These are phyloP conservation scores for Avena insularis DNA, from an alignment of 176 grass and related monocot species.

Conservation along the genomic window DNA sequence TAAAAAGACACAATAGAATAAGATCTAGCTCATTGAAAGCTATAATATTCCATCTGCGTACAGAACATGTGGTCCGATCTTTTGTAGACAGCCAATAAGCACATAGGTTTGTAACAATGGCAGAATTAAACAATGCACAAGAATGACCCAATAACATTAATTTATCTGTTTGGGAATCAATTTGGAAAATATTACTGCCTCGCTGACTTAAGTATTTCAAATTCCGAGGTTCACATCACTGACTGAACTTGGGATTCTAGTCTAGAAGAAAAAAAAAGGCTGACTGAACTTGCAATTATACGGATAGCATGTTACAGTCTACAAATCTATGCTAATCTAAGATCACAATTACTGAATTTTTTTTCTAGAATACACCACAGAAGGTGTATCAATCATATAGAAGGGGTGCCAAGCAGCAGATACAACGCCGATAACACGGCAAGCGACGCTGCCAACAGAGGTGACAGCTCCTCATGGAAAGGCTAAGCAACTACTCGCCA, in stretches of 20 bases:
- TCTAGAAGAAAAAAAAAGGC: background rate
- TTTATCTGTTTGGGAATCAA: background rate
- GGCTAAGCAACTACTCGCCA: too few relatives aligned
- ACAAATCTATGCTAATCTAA: background rate
- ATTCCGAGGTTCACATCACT: background rate
- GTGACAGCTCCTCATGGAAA: too few relatives aligned
- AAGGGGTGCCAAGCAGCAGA: too few relatives aligned
- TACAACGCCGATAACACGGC: too few relatives aligned
- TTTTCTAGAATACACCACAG: too few relatives aligned
- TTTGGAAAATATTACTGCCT: background rate
- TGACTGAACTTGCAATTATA: background rate
- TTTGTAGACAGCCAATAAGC: slow-evolving; percentile 19
- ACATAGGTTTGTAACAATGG: slow-evolving; percentile 3
- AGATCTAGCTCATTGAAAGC: slow-evolving; percentile 31
- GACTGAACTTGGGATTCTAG: background rate
- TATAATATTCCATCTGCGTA: slow-evolving; percentile 28
- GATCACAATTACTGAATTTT: background rate
- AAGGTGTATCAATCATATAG: too few relatives aligned
- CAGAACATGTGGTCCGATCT: slow-evolving; percentile 16
- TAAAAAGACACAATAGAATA: slow-evolving; percentile 45
- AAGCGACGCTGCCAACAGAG: too few relatives aligned
- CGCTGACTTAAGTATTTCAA: background rate
- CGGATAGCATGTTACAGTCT: background rate
- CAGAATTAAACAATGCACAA: slow-evolving; percentile 10
- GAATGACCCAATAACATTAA: background rate